Evolutionary conservation across 2,329 filamentous ascomycete genomes (phyloP).

Genomic region (Penicillium nordicum): DNA sequence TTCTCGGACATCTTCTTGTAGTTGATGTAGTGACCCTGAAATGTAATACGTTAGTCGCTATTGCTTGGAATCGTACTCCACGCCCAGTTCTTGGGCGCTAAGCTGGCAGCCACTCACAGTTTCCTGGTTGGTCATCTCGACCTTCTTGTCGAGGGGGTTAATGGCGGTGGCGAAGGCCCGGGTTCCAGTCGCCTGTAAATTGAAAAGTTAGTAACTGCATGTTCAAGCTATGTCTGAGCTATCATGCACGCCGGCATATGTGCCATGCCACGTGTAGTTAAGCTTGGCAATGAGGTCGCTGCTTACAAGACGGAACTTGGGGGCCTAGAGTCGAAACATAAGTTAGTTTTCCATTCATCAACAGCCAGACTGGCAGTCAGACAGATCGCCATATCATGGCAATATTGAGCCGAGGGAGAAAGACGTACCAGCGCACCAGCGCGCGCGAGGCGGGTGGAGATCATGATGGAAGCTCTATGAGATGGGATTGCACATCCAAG

Average conservation of each 20-base stretch:
- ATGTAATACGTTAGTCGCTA: constrained; percentile 26
- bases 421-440: constrained; percentile 47
- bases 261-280: not conserved
- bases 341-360: constrained; percentile 24
- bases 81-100: constrained; percentile 9
- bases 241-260: constrained; percentile 1
- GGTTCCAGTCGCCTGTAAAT: constrained; percentile 59
- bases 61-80: not conserved
- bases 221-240: not conserved
- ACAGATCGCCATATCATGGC: not conserved
- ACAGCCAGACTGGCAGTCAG: not conserved
- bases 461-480: constrained; percentile 46
- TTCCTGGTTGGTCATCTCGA: constrained; percentile 97
- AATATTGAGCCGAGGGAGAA: constrained; percentile 1
- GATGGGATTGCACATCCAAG: constrained; percentile 40
- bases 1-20: constrained; percentile 99
- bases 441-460: constrained; percentile 48
- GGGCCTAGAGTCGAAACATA: constrained; percentile 31
- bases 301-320: constrained; percentile 48
- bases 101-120: constrained; percentile 48
- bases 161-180: constrained; percentile 78
- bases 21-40: constrained; percentile 86
- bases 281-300: constrained; percentile 4
- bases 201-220: constrained; percentile 26
- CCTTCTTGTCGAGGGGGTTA: constrained; percentile 86